A percentile compares a stretch with the other conserved stretches of the same genome.
phyloP scores from a whole-genome alignment of 768 basidiomycete species.

The Xanthoconium stramineum region DNA sequence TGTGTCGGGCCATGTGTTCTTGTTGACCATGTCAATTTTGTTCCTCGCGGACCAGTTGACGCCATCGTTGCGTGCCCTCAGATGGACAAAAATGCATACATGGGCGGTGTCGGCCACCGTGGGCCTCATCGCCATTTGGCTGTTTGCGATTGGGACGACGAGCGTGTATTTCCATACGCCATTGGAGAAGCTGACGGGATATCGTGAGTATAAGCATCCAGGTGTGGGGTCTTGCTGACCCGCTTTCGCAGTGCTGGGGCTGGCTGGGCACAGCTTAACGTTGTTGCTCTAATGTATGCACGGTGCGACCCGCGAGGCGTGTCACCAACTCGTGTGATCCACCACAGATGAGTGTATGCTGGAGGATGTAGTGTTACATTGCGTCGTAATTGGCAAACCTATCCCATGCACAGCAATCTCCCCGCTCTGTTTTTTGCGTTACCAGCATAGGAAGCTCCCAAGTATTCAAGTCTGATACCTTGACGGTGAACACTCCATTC shows the following conservation, averaged over 20 bases:
- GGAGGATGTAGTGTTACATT: not conserved
- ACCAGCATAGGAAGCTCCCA: too few relatives aligned
- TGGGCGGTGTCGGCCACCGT: constrained; percentile 46
- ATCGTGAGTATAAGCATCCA: constrained; percentile 49
- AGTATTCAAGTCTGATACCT: too few relatives aligned
- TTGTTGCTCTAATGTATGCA: constrained; percentile 11
- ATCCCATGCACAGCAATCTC: not conserved
- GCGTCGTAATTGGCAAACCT: not conserved
- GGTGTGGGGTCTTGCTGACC: not conserved
- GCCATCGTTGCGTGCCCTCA: constrained; percentile 42
- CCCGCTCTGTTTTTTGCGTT: too few relatives aligned
- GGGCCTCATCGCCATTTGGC: constrained; percentile 57
- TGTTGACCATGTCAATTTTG: constrained; percentile 74
- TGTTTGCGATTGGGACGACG: constrained; percentile 76
- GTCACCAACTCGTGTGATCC: not conserved
- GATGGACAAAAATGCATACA: constrained; percentile 45
- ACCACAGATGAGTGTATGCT: not conserved
- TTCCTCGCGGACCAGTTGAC: constrained; percentile 77
- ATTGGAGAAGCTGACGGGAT: constrained; percentile 82
- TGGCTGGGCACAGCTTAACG: constrained; percentile 35
- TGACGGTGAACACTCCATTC: too few relatives aligned
- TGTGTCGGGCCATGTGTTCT: constrained; percentile 90
- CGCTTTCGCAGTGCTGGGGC: constrained; percentile 34
- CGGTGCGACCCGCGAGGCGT: too few relatives aligned
- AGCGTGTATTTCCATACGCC: constrained; percentile 90